Evolutionary conservation across 768 basidiomycete genomes (phyloP), one percentile per base, ranked within the genome.

Genomic region (Mycena indigotica): DNA sequence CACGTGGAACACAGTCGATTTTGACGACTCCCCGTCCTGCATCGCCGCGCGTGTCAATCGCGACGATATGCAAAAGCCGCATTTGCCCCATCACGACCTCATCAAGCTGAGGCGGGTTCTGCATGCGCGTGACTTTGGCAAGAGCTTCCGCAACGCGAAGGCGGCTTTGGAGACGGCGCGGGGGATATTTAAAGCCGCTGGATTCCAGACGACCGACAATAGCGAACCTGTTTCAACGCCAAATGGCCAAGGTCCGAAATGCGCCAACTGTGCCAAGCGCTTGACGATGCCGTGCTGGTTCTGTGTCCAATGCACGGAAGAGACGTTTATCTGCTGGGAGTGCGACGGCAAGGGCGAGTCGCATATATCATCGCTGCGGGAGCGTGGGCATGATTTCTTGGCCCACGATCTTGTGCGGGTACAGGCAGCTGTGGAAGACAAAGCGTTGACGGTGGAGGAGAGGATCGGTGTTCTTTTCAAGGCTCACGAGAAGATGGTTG

Each of bases 281-380:
- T 52, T 69, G 21, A 44, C 58, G 2, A 57, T 63, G 45, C 69
- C 72, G 3, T 72, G 67, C 52, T 72, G 72, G 71, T 72, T 65
- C 28, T 73, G 70, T 53, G 63, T 68, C 5, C 56, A 65, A 25
- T 73, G 72, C 35, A 51, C 30, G n/a, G 65, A 64, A 53, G 28
- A 49, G 58, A 64, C 53, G 4, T 71, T 68, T 40, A 65, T 68
- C 16, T 69, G 68, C 53, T 61, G 52, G 46, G 51, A 59, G 3
- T 69, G 68, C 41, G 64, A 67, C 19, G 55, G 49, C 3, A 64
- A 60, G 12, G 54, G 30, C 24, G 57, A 62, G 10, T 45, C 60
- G 6, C 15, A 21, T 8, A 44, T 44, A 15, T 13, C 41, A 21
- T 16, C 12, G 15, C 41, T 44, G n/a, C 41, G 15, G 15, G 41